A percentile compares a stretch with the other conserved stretches of the same genome.
Evolutionary conservation across 495 filamentous ascomycete species (phyloP).

Genomic region (Letharia columbiana): DNA sequence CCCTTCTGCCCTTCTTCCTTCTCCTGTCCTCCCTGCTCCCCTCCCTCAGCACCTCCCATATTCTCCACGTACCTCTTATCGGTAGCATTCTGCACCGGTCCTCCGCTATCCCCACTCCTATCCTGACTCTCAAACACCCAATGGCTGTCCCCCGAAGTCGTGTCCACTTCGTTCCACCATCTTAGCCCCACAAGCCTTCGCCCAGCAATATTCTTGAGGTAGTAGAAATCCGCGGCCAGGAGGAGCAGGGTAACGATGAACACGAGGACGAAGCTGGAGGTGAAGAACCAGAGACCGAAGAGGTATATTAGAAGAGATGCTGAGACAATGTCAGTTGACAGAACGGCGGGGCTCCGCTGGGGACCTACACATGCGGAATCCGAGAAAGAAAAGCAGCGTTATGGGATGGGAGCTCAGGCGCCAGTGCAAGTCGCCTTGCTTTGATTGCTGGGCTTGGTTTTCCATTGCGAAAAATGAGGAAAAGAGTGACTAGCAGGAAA

Average conservation of each 20-base stretch:
- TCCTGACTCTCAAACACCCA: slow-evolving; percentile 97
- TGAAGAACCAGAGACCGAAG: slow-evolving; percentile 73
- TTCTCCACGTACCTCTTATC: slow-evolving; percentile 36
- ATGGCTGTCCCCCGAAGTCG: slow-evolving; percentile 65
- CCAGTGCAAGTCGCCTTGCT: slow-evolving; percentile 78
- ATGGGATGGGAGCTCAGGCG: slow-evolving; percentile 91
- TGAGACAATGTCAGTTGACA: slow-evolving; percentile 28
- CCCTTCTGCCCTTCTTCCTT: not conserved
- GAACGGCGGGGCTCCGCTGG: not conserved
- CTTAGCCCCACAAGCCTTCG: slow-evolving; percentile 86
- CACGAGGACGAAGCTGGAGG: slow-evolving; percentile 77
- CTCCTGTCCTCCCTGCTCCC: not conserved
- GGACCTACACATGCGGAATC: slow-evolving; percentile 69
- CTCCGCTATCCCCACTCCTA: slow-evolving; percentile 47
- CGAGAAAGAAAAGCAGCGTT: slow-evolving; percentile 82
- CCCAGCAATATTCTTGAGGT: slow-evolving; percentile 97
- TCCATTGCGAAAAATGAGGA: slow-evolving; percentile 3
- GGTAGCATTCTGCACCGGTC: slow-evolving; percentile 40
- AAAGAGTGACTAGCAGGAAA: slow-evolving; percentile 11
- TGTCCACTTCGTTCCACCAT: slow-evolving; percentile 98
- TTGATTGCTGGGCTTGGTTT: slow-evolving; percentile 27
- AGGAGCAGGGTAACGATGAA: slow-evolving; percentile 98
- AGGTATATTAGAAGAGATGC: slow-evolving; percentile 86
- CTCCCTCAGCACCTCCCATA: not conserved
- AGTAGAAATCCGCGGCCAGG: slow-evolving; percentile 96